Percentiles rank a stretch among this genome's conserved stretches.
Evolutionary conservation across 345 rosid genomes (phyloP).

Genomic region (Microthlaspi erraticum): DNA sequence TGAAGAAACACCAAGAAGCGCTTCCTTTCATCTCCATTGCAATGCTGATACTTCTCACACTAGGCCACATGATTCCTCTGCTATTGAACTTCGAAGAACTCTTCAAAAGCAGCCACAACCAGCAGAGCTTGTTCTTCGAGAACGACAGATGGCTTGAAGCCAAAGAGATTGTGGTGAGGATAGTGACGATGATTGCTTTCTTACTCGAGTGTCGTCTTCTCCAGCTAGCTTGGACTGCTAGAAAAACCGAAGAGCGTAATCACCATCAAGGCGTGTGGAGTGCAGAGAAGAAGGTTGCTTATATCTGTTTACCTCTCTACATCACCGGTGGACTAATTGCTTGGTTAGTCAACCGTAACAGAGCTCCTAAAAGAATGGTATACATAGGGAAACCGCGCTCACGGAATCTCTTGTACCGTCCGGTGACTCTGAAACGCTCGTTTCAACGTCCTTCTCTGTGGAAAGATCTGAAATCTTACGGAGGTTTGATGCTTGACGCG

Average conservation of each 20-base stretch:
- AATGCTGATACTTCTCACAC: constrained; percentile 67
- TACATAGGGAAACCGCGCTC: constrained; percentile 36
- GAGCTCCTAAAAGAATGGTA: constrained; percentile 36
- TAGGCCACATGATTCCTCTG: constrained; percentile 84
- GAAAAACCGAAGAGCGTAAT: constrained; percentile 48
- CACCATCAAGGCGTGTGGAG: constrained; percentile 51
- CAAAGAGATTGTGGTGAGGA: constrained; percentile 79
- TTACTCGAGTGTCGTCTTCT: constrained; percentile 81
- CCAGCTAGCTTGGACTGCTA: constrained; percentile 74
- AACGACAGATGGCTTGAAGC: constrained; percentile 86
- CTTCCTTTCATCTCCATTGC: constrained; percentile 71
- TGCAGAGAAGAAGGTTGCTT: constrained; percentile 71
- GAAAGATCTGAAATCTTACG: constrained; percentile 74
- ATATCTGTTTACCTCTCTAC: constrained; percentile 63
- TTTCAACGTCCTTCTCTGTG: constrained; percentile 56
- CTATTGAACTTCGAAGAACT: constrained; percentile 80
- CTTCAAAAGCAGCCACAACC: constrained; percentile 49
- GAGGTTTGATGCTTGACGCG: constrained; percentile 77
- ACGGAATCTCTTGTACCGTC: constrained; percentile 10
- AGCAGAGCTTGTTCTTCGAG: constrained; percentile 63
- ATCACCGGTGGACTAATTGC: constrained; percentile 66
- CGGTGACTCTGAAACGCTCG: constrained; percentile 14
- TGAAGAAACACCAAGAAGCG: constrained; percentile 69
- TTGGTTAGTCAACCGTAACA: constrained; percentile 55
- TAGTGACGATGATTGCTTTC: constrained; percentile 82